A percentile compares a stretch with the other conserved stretches of the same genome.
phyloP scores from a whole-genome alignment of 495 filamentous ascomycete genomes.

The Penicillium coffeae region DNA sequence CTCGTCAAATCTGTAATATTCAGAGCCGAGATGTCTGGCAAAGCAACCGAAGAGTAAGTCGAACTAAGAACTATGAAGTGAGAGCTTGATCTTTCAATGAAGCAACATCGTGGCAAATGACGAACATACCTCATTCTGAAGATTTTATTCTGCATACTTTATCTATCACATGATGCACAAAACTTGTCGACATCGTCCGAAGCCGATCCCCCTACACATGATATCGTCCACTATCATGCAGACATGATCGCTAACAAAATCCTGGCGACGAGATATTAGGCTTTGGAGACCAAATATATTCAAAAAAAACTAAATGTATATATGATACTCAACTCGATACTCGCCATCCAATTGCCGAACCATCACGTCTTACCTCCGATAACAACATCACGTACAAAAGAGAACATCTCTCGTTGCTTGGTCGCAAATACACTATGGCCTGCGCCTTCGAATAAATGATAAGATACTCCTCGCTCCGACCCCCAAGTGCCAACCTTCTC shows the following conservation, averaged over 20 bases:
- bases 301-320: too few relatives aligned
- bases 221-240: not conserved
- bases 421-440: conserved; percentile 35
- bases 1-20: too few relatives aligned
- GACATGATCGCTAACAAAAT: too few relatives aligned
- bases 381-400: conserved; percentile 38
- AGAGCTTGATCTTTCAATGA: too few relatives aligned
- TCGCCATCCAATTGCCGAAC: too few relatives aligned
- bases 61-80: too few relatives aligned
- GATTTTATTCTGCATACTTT: conserved; percentile 4
- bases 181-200: conserved; percentile 24
- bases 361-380: conserved; percentile 17
- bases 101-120: too few relatives aligned
- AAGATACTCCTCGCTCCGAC: conserved; percentile 31
- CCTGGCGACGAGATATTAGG: too few relatives aligned
- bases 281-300: too few relatives aligned
- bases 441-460: conserved; percentile 32
- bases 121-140: conserved; percentile 14
- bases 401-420: conserved; percentile 37
- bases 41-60: too few relatives aligned
- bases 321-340: too few relatives aligned
- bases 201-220: not conserved
- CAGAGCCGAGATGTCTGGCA: too few relatives aligned
- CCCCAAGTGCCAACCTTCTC: conserved; percentile 24
- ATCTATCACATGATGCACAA: conserved; percentile 8